Evolutionary conservation across 2,329 filamentous ascomycete species (phyloP).

Genomic region (Sporothrix protearum): DNA sequence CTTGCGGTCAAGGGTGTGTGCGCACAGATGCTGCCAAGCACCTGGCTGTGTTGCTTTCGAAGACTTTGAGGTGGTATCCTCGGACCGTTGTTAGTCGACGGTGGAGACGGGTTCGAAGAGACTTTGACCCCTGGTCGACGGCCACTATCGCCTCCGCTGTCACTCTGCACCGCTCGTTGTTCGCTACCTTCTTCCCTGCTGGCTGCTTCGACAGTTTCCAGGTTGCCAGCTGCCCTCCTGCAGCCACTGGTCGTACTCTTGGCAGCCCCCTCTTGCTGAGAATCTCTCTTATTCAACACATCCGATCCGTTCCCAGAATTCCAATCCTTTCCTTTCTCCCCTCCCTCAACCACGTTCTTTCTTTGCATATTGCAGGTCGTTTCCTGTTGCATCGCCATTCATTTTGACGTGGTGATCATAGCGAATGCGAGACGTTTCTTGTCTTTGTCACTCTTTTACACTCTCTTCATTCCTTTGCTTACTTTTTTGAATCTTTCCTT

Average conservation of each 20-base stretch:
- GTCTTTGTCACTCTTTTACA: conserved; percentile 21
- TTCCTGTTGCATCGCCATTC: conserved; percentile 13
- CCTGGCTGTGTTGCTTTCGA: conserved; percentile 7
- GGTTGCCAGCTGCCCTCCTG: background rate
- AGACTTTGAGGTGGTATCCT: background rate
- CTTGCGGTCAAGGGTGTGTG: background rate
- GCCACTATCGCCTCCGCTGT: background rate
- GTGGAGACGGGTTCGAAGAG: background rate
- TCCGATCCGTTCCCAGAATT: background rate
- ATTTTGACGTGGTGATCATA: conserved; percentile 16
- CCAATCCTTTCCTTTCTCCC: conserved; percentile 12
- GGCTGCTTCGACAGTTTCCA: background rate
- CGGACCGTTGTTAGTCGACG: background rate
- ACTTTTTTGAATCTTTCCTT: background rate
- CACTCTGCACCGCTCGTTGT: background rate
- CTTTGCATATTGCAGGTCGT: conserved; percentile 19
- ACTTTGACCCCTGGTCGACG: background rate
- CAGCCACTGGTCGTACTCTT: background rate
- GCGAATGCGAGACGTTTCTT: conserved; percentile 26
- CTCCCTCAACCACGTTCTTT: conserved; percentile 15
- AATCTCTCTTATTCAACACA: conserved; percentile 9
- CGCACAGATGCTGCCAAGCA: conserved; percentile 6
- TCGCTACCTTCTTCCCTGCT: background rate
- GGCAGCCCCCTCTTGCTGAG: background rate
- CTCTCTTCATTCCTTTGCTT: background rate